These are phyloP conservation scores for Mycocalia duriaeana DNA, from an alignment of 1,284 basidiomycete species.

Conservation along the genomic window DNA sequence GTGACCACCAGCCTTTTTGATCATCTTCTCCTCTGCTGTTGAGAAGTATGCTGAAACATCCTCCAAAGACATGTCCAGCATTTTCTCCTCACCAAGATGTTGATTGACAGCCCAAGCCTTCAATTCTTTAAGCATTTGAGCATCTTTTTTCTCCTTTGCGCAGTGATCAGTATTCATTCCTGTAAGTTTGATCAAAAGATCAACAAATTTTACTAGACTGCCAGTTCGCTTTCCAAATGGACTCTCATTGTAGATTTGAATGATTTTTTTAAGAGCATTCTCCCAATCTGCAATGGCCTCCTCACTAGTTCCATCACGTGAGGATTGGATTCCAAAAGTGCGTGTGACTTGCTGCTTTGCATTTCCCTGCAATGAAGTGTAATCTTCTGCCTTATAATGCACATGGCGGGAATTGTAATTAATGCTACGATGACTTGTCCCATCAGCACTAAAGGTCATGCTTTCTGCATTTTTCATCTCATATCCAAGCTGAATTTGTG, in stretches of 20 bases:
- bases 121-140: not conserved
- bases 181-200: conserved; percentile 13
- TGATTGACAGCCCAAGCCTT: not conserved
- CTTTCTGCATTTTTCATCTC: conserved; percentile 15
- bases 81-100: not conserved
- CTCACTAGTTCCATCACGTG: conserved; percentile 15
- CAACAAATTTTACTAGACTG: conserved; percentile 7
- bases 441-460: conserved; percentile 10
- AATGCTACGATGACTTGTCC: conserved; percentile 14
- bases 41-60: not conserved
- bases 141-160: conserved; percentile 17
- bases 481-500: conserved; percentile 19
- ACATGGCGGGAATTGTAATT: conserved; percentile 16
- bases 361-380: not conserved
- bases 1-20: not conserved
- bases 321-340: conserved; percentile 14
- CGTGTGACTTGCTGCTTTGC: conserved; percentile 8
- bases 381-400: conserved; percentile 10
- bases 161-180: conserved; percentile 16
- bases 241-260: conserved; percentile 13
- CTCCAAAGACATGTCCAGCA: not conserved
- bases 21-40: not conserved
- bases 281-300: conserved; percentile 15
- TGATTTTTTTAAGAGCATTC: conserved; percentile 7
- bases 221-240: conserved; percentile 12